phyloP scores from a whole-genome alignment of 1,284 basidiomycete genomes.

The Tilletiaria anomala region DNA sequence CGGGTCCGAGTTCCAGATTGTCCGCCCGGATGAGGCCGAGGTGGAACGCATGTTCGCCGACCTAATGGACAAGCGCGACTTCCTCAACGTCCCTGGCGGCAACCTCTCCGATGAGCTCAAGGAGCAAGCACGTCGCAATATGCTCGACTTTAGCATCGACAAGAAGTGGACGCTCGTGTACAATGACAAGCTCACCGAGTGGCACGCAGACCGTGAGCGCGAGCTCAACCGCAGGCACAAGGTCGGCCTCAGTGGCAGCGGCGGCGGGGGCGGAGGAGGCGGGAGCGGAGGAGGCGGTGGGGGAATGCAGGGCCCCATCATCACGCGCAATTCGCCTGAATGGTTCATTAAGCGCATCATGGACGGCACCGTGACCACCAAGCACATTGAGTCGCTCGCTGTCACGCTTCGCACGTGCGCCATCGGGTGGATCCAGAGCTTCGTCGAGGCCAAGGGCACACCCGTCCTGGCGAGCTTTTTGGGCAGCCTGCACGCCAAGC shows the following conservation, averaged over 20 bases:
- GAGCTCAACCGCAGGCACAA: conserved; percentile 13
- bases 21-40: conserved; percentile 23
- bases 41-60: conserved; percentile 37
- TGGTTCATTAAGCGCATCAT: conserved; percentile 76
- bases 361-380: conserved; percentile 65
- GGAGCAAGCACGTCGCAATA: conserved; percentile 24
- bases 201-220: conserved; percentile 46
- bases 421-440: conserved; percentile 38
- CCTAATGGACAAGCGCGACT: conserved; percentile 36
- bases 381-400: conserved; percentile 60
- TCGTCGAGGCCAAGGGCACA: conserved; percentile 56
- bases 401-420: conserved; percentile 56
- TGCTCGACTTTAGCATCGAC: conserved; percentile 43
- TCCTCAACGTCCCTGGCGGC: conserved; percentile 27
- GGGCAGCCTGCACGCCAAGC: conserved; percentile 27
- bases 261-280: conserved; percentile 51
- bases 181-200: conserved; percentile 65
- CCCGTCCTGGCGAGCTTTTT: conserved; percentile 60
- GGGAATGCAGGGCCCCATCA: conserved; percentile 47
- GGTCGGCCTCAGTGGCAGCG: no score
- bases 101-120: conserved; percentile 25
- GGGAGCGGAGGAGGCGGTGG: conserved; percentile 47
- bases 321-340: conserved; percentile 40
- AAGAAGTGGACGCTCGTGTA: conserved; percentile 88
- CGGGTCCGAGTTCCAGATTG: conserved; percentile 19